Percentiles rank a stretch among this genome's conserved stretches.
phyloP scores from a whole-genome alignment of 208 protist genomes.

The Leptomonas seymouri region DNA sequence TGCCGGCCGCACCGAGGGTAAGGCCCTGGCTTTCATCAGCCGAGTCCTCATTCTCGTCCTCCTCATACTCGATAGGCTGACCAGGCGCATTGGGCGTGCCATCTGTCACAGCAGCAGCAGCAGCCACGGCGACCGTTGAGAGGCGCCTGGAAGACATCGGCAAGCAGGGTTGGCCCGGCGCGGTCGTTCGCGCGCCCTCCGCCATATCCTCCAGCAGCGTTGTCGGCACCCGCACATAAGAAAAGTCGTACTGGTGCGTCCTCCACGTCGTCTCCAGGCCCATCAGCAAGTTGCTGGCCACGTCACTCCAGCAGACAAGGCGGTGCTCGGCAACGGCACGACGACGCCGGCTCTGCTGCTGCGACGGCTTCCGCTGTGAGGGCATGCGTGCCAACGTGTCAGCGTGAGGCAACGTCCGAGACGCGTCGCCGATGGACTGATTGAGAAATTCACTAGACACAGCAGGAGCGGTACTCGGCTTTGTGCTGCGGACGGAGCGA shows the following conservation, averaged over 20 bases:
- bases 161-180: background rate
- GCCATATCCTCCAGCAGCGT: conserved; percentile 52
- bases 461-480: background rate
- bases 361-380: background rate
- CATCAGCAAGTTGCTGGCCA: conserved; percentile 81
- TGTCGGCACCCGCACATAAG: conserved; percentile 51
- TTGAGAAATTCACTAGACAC: background rate
- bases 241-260: conserved; percentile 13
- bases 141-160: background rate
- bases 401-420: background rate
- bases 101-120: background rate
- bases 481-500: background rate
- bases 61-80: conserved; percentile 2
- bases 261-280: conserved; percentile 31
- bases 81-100: background rate
- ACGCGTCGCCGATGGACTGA: background rate
- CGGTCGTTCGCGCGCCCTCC: conserved; percentile 3
- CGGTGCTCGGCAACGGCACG: conserved; percentile 18
- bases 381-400: background rate
- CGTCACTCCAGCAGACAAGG: conserved; percentile 81
- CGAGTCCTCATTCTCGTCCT: conserved; percentile 39
- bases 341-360: conserved; percentile 8
- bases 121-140: background rate
- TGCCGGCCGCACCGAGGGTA: conserved; percentile 3
- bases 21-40: conserved; percentile 1